phyloP scores from a whole-genome alignment of 306 rosid genomes.

The Rubus idaeus region DNA sequence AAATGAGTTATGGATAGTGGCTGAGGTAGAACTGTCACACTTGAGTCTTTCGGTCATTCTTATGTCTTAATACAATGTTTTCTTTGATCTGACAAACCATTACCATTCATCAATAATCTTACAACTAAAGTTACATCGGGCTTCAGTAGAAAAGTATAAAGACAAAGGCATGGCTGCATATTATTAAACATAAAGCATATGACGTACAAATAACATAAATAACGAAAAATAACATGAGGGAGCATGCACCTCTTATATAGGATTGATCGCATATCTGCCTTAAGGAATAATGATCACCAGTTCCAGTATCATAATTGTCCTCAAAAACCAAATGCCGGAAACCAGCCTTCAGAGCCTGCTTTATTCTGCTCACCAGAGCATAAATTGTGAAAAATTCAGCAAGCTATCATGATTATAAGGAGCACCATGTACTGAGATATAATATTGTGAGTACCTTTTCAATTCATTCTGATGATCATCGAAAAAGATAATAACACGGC shows the following conservation, averaged over 20 bases:
- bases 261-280: constrained; percentile 95
- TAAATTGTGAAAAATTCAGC: constrained; percentile 24
- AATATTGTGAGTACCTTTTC: constrained; percentile 58
- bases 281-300: constrained; percentile 96
- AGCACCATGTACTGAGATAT: constrained; percentile 22
- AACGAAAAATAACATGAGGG: constrained; percentile 19
- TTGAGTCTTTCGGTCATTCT: not conserved
- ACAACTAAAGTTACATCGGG: not conserved
- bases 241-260: constrained; percentile 76
- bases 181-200: constrained; percentile 7
- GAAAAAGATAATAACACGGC: constrained; percentile 77
- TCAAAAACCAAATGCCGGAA: constrained; percentile 92
- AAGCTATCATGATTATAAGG: constrained; percentile 16
- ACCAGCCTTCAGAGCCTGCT: constrained; percentile 85
- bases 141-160: not conserved
- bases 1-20: not conserved
- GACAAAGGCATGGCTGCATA: constrained; percentile 8
- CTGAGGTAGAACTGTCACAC: not conserved
- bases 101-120: not conserved
- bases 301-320: constrained; percentile 99
- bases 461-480: constrained; percentile 98
- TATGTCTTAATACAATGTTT: not conserved
- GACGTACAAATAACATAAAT: not conserved
- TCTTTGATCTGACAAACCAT: not conserved
- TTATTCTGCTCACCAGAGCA: constrained; percentile 56